Evolutionary conservation across 2,329 filamentous ascomycete genomes (phyloP), one percentile per base, ranked within the genome.

Genomic region (Chalara sp.): DNA sequence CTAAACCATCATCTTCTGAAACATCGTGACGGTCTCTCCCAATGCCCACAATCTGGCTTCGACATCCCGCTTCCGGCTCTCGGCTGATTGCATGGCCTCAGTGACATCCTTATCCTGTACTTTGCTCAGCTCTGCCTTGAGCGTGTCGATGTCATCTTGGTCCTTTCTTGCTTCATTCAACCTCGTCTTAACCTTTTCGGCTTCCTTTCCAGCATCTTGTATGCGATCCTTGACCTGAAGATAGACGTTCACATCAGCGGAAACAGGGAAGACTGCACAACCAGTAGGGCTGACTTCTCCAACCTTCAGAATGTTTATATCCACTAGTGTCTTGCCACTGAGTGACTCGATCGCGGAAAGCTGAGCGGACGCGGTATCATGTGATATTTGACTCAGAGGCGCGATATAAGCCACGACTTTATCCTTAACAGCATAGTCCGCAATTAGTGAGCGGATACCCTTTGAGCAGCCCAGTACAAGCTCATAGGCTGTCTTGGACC

Each of bases 161-260:
- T 92, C 87, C 72, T 86, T 88, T 64, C 83, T 76, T 43, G 87
- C 81, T 35, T 71, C 76, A 33, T 80, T 76, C 43, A 76, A 79
- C 1, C 84, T 81, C 73, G 86, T 89, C 58, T 83, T 78, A 47
- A 95, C 77, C 70, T 88, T 89, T 66, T 84, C 84, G 67, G 83
- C 76, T 1, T 86, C 86, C 75, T 93, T 95, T 60, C 78, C 71
- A 61, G 92, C 89, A 72, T 95, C 90, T 54, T 81, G 83, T 47
- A 95, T 83, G 54, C 86, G 84, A 60, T 87, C 89, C 67, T 88
- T 88, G 65, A 96, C 85, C 63, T 88, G 80, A 47, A 96, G 71
- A 72, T 86, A 95, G 45, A 93, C 88, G 29, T 86, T 83, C 1
- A 84, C 86, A 6, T 80, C 74, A 2, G 86, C 79, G 29, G 84